Conservation (phyloP, 1,284 basidiomycete species). For the Cystobasidiaceae sp. region DNA sequence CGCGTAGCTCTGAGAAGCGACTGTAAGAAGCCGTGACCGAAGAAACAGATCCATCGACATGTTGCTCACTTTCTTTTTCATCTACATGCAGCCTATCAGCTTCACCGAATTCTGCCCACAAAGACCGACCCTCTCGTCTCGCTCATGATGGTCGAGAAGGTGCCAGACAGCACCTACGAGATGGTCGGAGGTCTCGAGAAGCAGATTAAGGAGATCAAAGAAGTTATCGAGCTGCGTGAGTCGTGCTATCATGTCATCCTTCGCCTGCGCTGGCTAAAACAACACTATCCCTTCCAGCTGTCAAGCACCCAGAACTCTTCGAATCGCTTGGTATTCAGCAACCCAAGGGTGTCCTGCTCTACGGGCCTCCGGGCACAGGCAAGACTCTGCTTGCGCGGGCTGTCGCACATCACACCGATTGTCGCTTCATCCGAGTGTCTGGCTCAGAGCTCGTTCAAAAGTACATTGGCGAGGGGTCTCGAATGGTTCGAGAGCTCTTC, state of each 20-base stretch:
- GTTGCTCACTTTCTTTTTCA: neutral
- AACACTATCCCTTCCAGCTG: too few species aligned
- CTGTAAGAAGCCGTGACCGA: constrained; percentile 12
- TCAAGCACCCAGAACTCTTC: constrained; percentile 93
- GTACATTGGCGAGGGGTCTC: constrained; percentile 94
- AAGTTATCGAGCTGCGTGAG: constrained; percentile 92
- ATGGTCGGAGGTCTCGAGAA: constrained; percentile 98
- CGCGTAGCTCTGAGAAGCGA: constrained; percentile 95
- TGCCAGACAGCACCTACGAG: constrained; percentile 97
- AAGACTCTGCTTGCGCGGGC: constrained; percentile 98
- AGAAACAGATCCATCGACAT: neutral
- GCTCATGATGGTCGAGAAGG: constrained; percentile 99
- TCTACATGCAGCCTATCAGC: constrained; percentile 9
- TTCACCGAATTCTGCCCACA: constrained; percentile 85
- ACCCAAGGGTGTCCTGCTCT: constrained; percentile 90
- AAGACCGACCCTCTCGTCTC: constrained; percentile 93
- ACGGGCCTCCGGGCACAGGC: constrained; percentile 92
- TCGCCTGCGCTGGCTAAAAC: neutral
- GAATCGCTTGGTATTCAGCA: constrained; percentile 95
- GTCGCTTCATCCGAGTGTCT: constrained; percentile 93
- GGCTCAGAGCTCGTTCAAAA: constrained; percentile 96
- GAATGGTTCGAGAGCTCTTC: constrained; percentile 96
- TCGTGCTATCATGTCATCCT: neutral
- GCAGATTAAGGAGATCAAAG: constrained; percentile 99
- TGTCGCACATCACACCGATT: constrained; percentile 97